These are phyloP conservation scores for Talaromyces ruber DNA, from an alignment of 495 filamentous ascomycete genomes.

Conservation along the genomic window DNA sequence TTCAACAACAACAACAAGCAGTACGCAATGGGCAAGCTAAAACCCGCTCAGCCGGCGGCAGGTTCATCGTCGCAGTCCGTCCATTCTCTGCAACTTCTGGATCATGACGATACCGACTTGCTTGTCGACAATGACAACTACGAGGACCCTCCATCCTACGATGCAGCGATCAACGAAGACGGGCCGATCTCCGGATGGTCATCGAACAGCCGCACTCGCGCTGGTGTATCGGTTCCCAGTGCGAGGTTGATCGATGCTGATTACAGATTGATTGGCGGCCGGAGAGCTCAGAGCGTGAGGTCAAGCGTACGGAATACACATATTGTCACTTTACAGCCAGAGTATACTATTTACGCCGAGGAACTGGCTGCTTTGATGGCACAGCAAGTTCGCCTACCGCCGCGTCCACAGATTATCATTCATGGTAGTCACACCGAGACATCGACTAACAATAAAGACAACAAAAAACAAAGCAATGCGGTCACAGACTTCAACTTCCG, in stretches of 20 bases:
- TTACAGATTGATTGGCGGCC: neutral
- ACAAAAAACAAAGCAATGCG: constrained; percentile 13
- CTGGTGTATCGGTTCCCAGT: neutral
- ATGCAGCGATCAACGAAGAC: neutral
- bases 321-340: constrained; percentile 15
- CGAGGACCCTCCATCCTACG: constrained; percentile 1
- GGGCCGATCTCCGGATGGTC: neutral
- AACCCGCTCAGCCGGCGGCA: neutral
- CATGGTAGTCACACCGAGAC: constrained; percentile 25
- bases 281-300: neutral
- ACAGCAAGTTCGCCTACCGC: constrained; percentile 25
- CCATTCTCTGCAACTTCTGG: neutral
- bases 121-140: neutral
- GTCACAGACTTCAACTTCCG: constrained; percentile 33
- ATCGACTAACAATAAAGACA: constrained; percentile 17
- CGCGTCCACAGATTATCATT: constrained; percentile 25
- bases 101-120: neutral
- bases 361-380: constrained; percentile 19
- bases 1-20: neutral
- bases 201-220: neutral
- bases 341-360: constrained; percentile 7
- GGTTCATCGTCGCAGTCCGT: neutral
- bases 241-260: neutral
- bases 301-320: constrained; percentile 1
- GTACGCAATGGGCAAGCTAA: neutral